Evolutionary conservation across 345 rosid genomes (phyloP).

Genomic region (Eucalyptus virginea): DNA sequence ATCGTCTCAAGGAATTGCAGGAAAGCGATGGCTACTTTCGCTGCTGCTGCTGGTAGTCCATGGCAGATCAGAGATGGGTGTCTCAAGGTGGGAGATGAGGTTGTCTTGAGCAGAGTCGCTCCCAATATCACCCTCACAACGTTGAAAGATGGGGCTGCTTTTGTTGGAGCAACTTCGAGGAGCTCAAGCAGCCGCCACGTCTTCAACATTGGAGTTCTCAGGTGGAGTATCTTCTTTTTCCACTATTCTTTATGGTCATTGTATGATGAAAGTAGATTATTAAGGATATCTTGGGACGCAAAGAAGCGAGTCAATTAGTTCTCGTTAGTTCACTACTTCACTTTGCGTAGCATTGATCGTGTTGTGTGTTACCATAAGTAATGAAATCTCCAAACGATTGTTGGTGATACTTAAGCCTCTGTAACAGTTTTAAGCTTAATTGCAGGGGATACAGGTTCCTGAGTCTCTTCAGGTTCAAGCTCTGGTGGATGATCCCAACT

Average conservation of each 20-base stretch:
- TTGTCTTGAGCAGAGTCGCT: neutral
- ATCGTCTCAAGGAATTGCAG: neutral
- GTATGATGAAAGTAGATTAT: neutral
- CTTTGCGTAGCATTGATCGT: neutral
- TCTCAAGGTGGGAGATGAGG: neutral
- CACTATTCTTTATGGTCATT: neutral
- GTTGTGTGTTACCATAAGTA: neutral
- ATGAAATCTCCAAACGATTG: neutral
- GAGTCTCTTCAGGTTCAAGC: constrained; percentile 36
- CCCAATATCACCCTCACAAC: neutral
- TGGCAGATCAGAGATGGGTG: neutral
- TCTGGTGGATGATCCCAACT: constrained; percentile 74
- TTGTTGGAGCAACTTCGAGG: neutral
- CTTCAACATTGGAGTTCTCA: neutral
- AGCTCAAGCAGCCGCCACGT: neutral
- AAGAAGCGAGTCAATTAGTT: neutral
- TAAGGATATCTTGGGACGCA: neutral
- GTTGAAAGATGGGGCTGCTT: neutral
- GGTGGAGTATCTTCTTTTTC: neutral
- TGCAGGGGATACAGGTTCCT: constrained; percentile 36
- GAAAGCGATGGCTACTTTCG: neutral
- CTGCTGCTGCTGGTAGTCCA: neutral
- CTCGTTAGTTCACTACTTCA: neutral
- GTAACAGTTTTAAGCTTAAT: neutral
- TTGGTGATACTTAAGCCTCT: neutral